These are phyloP conservation scores for Aspergillus melleus DNA, from an alignment of 2,329 filamentous ascomycete species.

Conservation along the genomic window DNA sequence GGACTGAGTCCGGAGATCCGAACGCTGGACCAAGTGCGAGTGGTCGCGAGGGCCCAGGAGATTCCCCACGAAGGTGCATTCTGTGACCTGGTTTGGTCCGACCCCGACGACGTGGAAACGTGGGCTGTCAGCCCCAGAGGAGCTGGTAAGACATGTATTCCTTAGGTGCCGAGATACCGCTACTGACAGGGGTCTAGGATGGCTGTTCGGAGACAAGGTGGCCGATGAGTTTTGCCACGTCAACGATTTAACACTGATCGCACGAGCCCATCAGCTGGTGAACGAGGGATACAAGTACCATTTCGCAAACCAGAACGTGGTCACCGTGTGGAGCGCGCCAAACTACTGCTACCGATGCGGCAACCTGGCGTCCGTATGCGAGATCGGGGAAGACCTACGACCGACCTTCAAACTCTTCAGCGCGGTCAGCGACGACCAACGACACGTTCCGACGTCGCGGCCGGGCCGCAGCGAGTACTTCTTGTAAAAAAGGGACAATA, in stretches of 20 bases:
- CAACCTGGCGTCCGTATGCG: constrained; percentile 88
- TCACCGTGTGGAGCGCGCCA: constrained; percentile 75
- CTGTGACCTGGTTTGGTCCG: constrained; percentile 75
- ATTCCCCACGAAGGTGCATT: constrained; percentile 77
- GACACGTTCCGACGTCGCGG: constrained; percentile 45
- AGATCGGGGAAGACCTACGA: constrained; percentile 78
- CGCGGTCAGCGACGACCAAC: constrained; percentile 48
- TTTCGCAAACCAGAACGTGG: constrained; percentile 90
- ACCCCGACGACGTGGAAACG: constrained; percentile 69
- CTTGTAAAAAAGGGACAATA: constrained; percentile 32
- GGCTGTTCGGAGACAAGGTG: constrained; percentile 70
- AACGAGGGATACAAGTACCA: constrained; percentile 88
- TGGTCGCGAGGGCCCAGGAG: constrained; percentile 72
- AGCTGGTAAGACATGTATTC: constrained; percentile 52
- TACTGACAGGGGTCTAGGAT: constrained; percentile 36
- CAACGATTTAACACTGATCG: constrained; percentile 70
- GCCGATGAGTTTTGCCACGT: constrained; percentile 76
- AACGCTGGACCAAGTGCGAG: constrained; percentile 72
- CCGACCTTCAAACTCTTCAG: constrained; percentile 73
- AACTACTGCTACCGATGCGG: constrained; percentile 98
- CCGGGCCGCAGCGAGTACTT: constrained; percentile 52
- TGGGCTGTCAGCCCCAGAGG: constrained; percentile 70
- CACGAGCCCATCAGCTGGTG: constrained; percentile 71
- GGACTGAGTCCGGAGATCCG: constrained; percentile 72
- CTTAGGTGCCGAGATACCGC: background rate